These are phyloP conservation scores for Aspergillus carbonarius DNA, from an alignment of 2,329 filamentous ascomycete species.

Conservation along the genomic window DNA sequence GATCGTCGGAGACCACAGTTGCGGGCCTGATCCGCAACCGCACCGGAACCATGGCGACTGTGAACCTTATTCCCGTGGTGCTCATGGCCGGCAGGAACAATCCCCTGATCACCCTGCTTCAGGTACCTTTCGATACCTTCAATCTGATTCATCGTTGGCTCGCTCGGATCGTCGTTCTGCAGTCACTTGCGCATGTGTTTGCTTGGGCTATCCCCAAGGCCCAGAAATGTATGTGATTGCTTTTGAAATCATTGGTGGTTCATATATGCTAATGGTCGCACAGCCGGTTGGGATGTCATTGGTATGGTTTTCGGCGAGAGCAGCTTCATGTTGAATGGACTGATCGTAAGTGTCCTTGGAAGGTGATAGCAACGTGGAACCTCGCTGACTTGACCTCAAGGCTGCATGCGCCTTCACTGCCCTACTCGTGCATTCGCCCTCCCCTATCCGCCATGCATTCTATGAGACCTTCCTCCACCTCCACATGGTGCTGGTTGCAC, in stretches of 20 bases:
- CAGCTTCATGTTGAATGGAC: constrained; percentile 41
- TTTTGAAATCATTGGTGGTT: background rate
- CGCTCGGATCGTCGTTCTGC: constrained; percentile 68
- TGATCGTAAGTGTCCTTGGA: constrained; percentile 40
- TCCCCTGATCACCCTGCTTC: constrained; percentile 43
- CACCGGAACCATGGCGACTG: constrained; percentile 42
- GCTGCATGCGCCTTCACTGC: constrained; percentile 59
- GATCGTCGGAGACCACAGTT: constrained; percentile 30
- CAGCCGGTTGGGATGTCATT: constrained; percentile 40
- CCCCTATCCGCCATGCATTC: constrained; percentile 85
- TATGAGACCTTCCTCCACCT: constrained; percentile 94
- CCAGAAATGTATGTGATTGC: constrained; percentile 26
- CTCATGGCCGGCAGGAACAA: constrained; percentile 46
- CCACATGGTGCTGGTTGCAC: constrained; percentile 73
- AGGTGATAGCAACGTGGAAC: background rate
- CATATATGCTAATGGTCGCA: constrained; percentile 50
- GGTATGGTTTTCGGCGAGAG: constrained; percentile 29
- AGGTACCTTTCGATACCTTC: constrained; percentile 45
- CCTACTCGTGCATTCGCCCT: constrained; percentile 69
- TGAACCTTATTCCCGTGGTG: constrained; percentile 46
- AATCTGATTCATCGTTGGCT: constrained; percentile 74
- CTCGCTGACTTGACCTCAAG: constrained; percentile 23
- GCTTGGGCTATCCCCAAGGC: constrained; percentile 74
- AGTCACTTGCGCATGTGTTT: constrained; percentile 68
- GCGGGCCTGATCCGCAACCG: constrained; percentile 46